phyloP scores from a whole-genome alignment of 805 yeast species.

The Candida maris region DNA sequence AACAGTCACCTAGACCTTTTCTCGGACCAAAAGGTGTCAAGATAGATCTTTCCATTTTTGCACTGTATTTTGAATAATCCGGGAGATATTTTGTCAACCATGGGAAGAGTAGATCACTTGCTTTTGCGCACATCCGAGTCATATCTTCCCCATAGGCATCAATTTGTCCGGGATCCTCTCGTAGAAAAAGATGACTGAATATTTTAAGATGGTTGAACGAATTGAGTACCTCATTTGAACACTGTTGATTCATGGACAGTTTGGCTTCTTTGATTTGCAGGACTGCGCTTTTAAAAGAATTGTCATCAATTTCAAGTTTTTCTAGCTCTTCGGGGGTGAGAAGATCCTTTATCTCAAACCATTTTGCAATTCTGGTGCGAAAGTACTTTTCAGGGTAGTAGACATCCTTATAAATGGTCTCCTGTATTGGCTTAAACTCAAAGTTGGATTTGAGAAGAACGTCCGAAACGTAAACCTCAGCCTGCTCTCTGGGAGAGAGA shows the following conservation, averaged over 20 bases:
- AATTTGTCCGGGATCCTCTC: slow-evolving; percentile 1
- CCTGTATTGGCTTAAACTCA: slow-evolving; percentile 27
- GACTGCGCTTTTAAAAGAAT: slow-evolving; percentile 19
- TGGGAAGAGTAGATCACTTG: slow-evolving; percentile 32
- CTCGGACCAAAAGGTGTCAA: slow-evolving; percentile 14
- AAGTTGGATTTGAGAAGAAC: slow-evolving; percentile 22
- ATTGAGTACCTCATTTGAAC: slow-evolving; percentile 23
- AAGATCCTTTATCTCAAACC: slow-evolving; percentile 26
- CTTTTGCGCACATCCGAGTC: slow-evolving; percentile 13
- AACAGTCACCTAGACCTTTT: slow-evolving; percentile 15
- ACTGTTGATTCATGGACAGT: slow-evolving; percentile 21
- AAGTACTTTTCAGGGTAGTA: slow-evolving; percentile 27
- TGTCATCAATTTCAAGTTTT: slow-evolving; percentile 21
- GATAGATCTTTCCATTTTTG: slow-evolving; percentile 10
- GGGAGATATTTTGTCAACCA: slow-evolving; percentile 42
- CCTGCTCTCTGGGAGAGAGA: slow-evolving; percentile 14
- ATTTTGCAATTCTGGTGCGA: slow-evolving; percentile 22
- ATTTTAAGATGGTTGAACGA: slow-evolving; percentile 25
- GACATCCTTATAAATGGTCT: slow-evolving; percentile 28
- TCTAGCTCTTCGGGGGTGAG: slow-evolving; percentile 23
- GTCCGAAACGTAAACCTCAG: slow-evolving; percentile 15
- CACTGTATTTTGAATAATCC: slow-evolving; percentile 34
- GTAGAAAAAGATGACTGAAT: slow-evolving; percentile 24
- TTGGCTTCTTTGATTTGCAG: slow-evolving; percentile 19
- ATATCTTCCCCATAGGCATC: slow-evolving; percentile 8